phyloP scores from a whole-genome alignment of 768 basidiomycete genomes.

The Harrya chromipes region DNA sequence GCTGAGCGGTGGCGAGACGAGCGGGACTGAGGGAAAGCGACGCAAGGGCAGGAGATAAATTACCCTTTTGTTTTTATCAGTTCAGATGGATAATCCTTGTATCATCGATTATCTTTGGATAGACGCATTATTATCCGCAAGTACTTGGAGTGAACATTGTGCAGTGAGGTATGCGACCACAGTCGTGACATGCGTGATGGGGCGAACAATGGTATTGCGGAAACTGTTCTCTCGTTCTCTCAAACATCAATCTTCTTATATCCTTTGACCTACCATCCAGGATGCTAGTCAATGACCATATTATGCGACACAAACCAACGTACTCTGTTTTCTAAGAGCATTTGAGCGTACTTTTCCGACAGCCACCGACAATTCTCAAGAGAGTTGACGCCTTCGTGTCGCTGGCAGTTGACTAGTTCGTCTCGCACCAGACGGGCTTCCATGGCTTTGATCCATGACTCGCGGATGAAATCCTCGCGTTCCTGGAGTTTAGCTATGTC shows the following conservation, averaged over 20 bases:
- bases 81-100: background rate
- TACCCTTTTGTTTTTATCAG: background rate
- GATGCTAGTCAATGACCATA: constrained; percentile 3
- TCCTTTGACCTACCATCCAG: constrained; percentile 67
- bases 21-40: constrained; percentile 50
- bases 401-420: constrained; percentile 87
- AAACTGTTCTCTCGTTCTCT: constrained; percentile 1
- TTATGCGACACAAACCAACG: constrained; percentile 22
- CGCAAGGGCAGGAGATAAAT: constrained; percentile 51
- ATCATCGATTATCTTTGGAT: constrained; percentile 1
- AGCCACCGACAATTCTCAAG: constrained; percentile 87
- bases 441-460: constrained; percentile 95
- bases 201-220: background rate
- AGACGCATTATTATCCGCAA: constrained; percentile 9
- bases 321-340: constrained; percentile 81
- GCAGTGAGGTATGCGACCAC: background rate
- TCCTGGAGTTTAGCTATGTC: constrained; percentile 56
- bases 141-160: background rate
- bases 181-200: background rate
- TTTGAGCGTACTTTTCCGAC: constrained; percentile 73
- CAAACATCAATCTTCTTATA: constrained; percentile 74
- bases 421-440: constrained; percentile 85
- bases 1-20: constrained; percentile 61
- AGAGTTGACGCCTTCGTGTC: constrained; percentile 87
- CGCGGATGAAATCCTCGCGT: constrained; percentile 76